Base-by-base conservation (phyloP, 495 filamentous ascomycete genomes). In the Penicillium cataractarum region DNA sequence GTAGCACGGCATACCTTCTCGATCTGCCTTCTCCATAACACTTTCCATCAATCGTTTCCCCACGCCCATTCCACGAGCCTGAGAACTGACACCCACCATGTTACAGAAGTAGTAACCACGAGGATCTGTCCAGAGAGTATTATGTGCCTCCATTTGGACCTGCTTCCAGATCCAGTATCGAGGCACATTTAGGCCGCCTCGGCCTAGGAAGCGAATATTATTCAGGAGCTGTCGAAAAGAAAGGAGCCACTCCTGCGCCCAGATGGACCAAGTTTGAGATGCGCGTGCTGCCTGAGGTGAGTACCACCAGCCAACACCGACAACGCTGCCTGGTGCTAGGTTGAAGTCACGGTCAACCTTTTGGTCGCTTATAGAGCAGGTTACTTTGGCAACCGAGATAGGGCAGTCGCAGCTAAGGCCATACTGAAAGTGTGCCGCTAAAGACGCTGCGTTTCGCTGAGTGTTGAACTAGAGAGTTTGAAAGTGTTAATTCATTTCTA, bases 81-180 rank as follows among this genome's bases (percentile, higher is more conserved):
- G 77, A 2, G 85, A 83, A 26, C 80, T 71, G n/a, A 90, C 87
- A 3, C 86, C 86, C 58, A 90, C 80, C 54, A 90, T 86, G 69
- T 89, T 90, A 62, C 87, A 85, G 63, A 90, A 90, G 63, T 89
- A 90, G 67, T 90, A 90, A 0, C 88, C 88, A 0, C 71, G 68
- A 4, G 80, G 72, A 44, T 76, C 68, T 12, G 57, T 67, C 75
- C 79, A 82, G 15, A 78, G 58, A 7, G 61, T 52, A 0, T 74
- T 67, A 40, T 81, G 73, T 4, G 81, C 72, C 12, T 74, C 65
- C 39, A 73, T 65, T 66, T 82, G 82, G 7, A 74, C 61, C 13
- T 73, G 59, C 42, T 82, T 84, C 70, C 80, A 83, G 60, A 87
- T 84, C 68, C 78, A 83, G 71, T 90, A 90, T 26, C 88, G 84